Conservation (phyloP, 116 monocot species). For the Cymodocea nodosa region DNA sequence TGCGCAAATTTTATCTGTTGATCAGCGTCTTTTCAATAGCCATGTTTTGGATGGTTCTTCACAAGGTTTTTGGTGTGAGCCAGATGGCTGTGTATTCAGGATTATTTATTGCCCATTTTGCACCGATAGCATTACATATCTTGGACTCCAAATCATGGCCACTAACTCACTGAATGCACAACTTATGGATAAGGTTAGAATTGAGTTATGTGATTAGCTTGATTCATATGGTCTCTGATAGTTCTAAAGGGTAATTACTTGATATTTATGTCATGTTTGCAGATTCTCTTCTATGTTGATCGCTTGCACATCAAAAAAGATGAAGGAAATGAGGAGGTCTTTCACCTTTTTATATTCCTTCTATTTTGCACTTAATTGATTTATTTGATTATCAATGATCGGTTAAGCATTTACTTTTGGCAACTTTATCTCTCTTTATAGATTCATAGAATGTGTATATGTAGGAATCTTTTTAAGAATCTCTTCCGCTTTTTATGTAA, state of each 20-base stretch:
- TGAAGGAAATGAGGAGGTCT: constrained; percentile 33
- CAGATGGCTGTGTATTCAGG: constrained; percentile 87
- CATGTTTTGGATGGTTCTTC: constrained; percentile 4
- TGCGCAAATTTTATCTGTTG: constrained; percentile 27
- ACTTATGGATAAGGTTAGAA: constrained; percentile 54
- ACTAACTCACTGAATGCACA: constrained; percentile 46
- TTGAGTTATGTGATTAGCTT: neutral
- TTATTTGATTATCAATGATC: too few species aligned
- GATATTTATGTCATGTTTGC: constrained; percentile 2
- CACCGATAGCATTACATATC: constrained; percentile 8
- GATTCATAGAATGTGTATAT: too few species aligned
- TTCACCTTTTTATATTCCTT: too few species aligned
- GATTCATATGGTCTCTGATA: neutral
- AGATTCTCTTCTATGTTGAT: constrained; percentile 79
- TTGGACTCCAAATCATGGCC: constrained; percentile 71
- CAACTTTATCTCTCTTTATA: too few species aligned
- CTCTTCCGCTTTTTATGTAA: too few species aligned
- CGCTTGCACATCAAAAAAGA: constrained; percentile 31
- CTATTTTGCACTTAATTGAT: too few species aligned
- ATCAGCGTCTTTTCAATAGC: constrained; percentile 24
- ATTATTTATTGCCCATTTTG: constrained; percentile 57
- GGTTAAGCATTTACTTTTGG: too few species aligned
- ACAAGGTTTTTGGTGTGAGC: constrained; percentile 52
- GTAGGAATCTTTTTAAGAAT: too few species aligned
- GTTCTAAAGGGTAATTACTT: neutral